Evolutionary conservation across 306 rosid species (phyloP).

Genomic region (Delonix regia): DNA sequence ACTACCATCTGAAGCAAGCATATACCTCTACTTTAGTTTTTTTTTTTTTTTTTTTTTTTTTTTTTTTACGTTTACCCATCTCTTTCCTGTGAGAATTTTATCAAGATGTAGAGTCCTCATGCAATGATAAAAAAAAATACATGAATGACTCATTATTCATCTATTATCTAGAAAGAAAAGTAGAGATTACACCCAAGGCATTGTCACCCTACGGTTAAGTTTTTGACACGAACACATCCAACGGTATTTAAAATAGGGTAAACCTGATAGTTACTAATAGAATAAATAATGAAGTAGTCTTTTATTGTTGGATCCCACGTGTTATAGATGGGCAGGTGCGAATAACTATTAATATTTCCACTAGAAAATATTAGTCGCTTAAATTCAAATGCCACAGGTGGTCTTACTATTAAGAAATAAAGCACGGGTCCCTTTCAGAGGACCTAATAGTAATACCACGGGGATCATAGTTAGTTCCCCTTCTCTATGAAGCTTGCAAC

Average conservation of each 20-base stretch:
- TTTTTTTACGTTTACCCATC: neutral
- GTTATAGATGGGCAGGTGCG: neutral
- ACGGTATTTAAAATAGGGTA: neutral
- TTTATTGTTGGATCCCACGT: neutral
- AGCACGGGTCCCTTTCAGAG: neutral
- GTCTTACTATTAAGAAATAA: neutral
- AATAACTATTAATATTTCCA: neutral
- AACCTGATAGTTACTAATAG: neutral
- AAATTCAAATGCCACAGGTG: neutral
- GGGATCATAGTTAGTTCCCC: neutral
- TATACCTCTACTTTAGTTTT: neutral
- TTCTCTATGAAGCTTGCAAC: neutral
- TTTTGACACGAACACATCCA: neutral
- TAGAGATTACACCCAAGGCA: neutral
- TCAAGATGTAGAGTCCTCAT: neutral
- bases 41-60: neutral
- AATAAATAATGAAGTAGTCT: neutral
- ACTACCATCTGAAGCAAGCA: neutral
- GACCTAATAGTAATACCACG: neutral
- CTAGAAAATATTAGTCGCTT: neutral
- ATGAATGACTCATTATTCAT: neutral
- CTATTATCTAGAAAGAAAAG: neutral
- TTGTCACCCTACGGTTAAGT: neutral
- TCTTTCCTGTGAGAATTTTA: neutral
- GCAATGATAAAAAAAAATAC: neutral